Conservation (phyloP, 2,329 filamentous ascomycete species). For the Trichoderma hamatum region DNA sequence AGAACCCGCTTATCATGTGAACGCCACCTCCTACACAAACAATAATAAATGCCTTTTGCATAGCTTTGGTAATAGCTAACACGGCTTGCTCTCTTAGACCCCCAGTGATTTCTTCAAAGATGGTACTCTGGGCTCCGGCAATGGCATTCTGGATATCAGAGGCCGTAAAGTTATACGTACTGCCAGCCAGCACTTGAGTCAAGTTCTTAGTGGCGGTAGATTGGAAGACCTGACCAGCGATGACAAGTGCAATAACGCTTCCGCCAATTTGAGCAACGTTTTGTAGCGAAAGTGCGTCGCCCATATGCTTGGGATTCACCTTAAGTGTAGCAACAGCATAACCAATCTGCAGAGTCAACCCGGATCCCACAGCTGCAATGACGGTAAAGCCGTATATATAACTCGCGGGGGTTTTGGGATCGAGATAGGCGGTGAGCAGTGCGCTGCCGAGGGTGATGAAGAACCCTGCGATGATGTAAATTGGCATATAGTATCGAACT, state of each 20-base stretch:
- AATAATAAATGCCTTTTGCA: conserved; percentile 14
- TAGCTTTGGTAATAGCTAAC: conserved; percentile 15
- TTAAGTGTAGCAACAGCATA: conserved; percentile 35
- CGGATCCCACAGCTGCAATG: conserved; percentile 23
- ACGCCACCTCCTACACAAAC: conserved; percentile 18
- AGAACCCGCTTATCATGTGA: not conserved
- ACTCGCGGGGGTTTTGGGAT: conserved; percentile 8
- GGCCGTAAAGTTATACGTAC: conserved; percentile 32
- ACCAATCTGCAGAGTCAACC: conserved; percentile 32
- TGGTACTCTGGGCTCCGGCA: conserved; percentile 13
- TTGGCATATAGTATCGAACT: conserved; percentile 20
- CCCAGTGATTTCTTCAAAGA: conserved; percentile 14
- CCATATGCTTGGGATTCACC: not conserved
- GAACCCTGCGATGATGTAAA: conserved; percentile 16
- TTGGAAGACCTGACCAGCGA: conserved; percentile 41
- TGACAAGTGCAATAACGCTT: conserved; percentile 31
- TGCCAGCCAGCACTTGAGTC: conserved; percentile 22
- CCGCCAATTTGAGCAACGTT: conserved; percentile 35
- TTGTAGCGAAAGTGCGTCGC: conserved; percentile 28
- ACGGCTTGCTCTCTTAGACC: not conserved
- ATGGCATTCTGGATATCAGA: conserved; percentile 20
- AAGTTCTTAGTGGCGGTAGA: not conserved
- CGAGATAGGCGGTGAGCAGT: conserved; percentile 2
- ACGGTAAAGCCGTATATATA: conserved; percentile 28
- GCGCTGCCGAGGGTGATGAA: conserved; percentile 15